Evolutionary conservation across 352 stramenopile species (phyloP), one percentile per base, ranked within the genome.

Genomic region (Pythium rishiriense): DNA sequence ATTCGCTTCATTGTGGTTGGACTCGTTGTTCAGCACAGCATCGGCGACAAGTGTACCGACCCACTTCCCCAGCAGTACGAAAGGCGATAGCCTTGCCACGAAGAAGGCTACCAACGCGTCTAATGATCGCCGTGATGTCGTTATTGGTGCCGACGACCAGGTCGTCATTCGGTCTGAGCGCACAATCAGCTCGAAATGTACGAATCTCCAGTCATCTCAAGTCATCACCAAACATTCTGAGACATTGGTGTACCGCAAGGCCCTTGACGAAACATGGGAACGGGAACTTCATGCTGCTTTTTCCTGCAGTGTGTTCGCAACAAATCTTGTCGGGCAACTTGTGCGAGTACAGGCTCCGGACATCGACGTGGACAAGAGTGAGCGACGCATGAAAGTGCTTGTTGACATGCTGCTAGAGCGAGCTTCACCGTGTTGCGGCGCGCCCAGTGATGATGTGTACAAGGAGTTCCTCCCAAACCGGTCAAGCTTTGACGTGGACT

Each of bases 171-270:
- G 83, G 8, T 85, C 72, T 9, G 85, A 93, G 43, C 79, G 85
- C 3, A 93, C 85, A 0, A 91, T 90, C 60, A 93, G 82, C 64
- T 90, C 85, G 28, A 93, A 91, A 49, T 91, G 82, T 64, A 91
- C 85, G 2, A 93, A 91, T 41, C 57, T 91, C 42, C 83, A 92
- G 62, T 84, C 82, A 3, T 91, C 81, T 1, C 77, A 91, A 46
- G 80, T 90, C 12, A 89, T 91, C 63, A 91, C 83, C 8, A 79
- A 80, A 35, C 61, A 84, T 17, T 62, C 72, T 2, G 78, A 88
- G 47, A 74, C 70, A 3, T 54, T 72, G 14, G 76, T 89, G 47
- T 92, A 89, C 58, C 81, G 83, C n/a, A 90, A 91, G 43, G 82
- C 85, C 7, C 66, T 92, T 12, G 83, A 91, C 48, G 80, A 72